Percentiles rank a stretch among this genome's conserved stretches.
These are phyloP conservation scores for Talinum fruticosum DNA, from an alignment of 148 eudicot species.

Conservation along the genomic window DNA sequence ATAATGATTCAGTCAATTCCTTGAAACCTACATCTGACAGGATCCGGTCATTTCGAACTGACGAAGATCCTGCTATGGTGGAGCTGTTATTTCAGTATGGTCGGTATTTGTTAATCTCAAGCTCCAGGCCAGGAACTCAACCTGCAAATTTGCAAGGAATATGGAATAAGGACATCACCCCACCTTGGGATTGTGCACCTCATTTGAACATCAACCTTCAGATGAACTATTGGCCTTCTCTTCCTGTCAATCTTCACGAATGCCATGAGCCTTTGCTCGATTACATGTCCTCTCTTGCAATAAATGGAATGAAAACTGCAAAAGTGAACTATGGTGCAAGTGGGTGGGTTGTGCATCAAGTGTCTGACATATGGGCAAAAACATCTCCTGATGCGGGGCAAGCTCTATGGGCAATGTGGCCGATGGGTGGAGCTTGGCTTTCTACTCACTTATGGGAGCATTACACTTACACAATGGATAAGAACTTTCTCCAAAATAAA, in stretches of 20 bases:
- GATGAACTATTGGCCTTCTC: slow-evolving; percentile 95
- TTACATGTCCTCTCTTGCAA: slow-evolving; percentile 49
- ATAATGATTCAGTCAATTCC: slow-evolving; percentile 25
- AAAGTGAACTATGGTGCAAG: slow-evolving; percentile 66
- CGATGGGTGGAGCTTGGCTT: slow-evolving; percentile 97
- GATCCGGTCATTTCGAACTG: slow-evolving; percentile 57
- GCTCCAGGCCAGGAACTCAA: slow-evolving; percentile 81
- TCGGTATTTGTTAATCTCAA: slow-evolving; percentile 73
- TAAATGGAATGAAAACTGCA: slow-evolving; percentile 74
- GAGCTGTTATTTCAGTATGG: slow-evolving; percentile 88
- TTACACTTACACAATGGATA: slow-evolving; percentile 71
- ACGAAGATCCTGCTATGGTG: slow-evolving; percentile 85
- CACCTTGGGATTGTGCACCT: slow-evolving; percentile 86
- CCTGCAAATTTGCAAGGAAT: slow-evolving; percentile 83
- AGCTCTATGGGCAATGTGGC: slow-evolving; percentile 91
- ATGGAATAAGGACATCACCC: slow-evolving; percentile 67
- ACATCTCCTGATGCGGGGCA: slow-evolving; percentile 65
- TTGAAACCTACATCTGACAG: slow-evolving; percentile 57
- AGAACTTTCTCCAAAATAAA: slow-evolving; percentile 52
- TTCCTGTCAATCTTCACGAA: slow-evolving; percentile 74
- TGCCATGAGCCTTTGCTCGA: slow-evolving; percentile 80
- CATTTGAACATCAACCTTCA: slow-evolving; percentile 92
- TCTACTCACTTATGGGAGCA: slow-evolving; percentile 96
- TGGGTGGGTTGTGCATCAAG: slow-evolving; percentile 89
- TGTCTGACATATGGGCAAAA: slow-evolving; percentile 93